phyloP scores from a whole-genome alignment of 768 basidiomycete species.

The Termitomyces sp. region DNA sequence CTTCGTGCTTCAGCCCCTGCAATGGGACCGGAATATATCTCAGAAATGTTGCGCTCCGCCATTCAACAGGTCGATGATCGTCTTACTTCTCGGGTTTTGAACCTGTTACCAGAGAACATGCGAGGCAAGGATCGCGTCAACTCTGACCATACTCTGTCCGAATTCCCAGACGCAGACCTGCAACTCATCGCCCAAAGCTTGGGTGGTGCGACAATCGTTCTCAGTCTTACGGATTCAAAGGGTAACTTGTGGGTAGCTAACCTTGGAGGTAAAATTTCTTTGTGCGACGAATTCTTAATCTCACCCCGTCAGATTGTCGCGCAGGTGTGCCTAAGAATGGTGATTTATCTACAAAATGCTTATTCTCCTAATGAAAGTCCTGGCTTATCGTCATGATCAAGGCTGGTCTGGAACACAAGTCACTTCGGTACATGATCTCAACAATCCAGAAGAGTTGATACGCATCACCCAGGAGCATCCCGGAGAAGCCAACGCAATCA shows the following conservation, averaged over 20 bases:
- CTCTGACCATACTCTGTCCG: background rate
- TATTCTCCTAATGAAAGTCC: slow-evolving; percentile 2
- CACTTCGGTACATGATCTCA: slow-evolving; percentile 39
- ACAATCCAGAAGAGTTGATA: slow-evolving; percentile 36
- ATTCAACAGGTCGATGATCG: slow-evolving; percentile 31
- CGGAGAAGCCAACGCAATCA: slow-evolving; percentile 40
- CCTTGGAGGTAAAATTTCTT: slow-evolving; percentile 33
- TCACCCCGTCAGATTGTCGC: slow-evolving; percentile 12
- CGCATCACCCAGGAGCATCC: slow-evolving; percentile 49
- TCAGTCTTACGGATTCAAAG: slow-evolving; percentile 46
- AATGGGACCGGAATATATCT: background rate
- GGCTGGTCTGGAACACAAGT: slow-evolving; percentile 40
- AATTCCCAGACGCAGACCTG: background rate
- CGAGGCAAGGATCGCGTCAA: slow-evolving; percentile 8
- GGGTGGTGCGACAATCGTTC: slow-evolving; percentile 50
- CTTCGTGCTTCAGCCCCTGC: background rate
- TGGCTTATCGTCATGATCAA: slow-evolving; percentile 15
- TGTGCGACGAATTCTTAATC: background rate
- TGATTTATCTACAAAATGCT: background rate
- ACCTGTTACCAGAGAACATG: slow-evolving; percentile 36
- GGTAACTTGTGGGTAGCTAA: slow-evolving; percentile 58
- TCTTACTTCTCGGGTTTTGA: slow-evolving; percentile 39
- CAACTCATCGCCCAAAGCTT: slow-evolving; percentile 29
- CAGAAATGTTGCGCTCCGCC: slow-evolving; percentile 3
- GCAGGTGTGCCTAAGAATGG: slow-evolving; percentile 5